Evolutionary conservation across 2,329 filamentous ascomycete species (phyloP).

Genomic region (Chaetomiaceae sp.): DNA sequence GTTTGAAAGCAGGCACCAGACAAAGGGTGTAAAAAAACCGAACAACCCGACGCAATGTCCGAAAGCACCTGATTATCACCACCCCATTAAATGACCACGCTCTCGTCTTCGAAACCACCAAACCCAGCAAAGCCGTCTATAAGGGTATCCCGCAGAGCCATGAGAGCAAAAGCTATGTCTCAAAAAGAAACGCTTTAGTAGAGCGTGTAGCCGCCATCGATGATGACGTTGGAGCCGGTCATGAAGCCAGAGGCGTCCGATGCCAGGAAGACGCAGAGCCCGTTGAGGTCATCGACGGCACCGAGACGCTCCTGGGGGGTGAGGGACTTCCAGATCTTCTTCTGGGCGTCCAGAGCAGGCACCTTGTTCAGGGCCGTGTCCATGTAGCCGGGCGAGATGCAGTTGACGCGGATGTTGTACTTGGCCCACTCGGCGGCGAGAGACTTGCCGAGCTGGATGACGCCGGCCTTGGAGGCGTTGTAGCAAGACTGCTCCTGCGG

Average conservation of each 20-base stretch:
- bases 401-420: conserved; percentile 76
- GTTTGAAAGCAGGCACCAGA: background rate
- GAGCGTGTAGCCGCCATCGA: conserved; percentile 65
- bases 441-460: conserved; percentile 73
- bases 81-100: background rate
- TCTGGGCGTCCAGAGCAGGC: conserved; percentile 71
- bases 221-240: conserved; percentile 70
- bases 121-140: conserved; percentile 16
- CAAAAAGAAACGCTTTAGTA: conserved; percentile 38
- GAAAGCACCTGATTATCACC: background rate
- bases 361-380: conserved; percentile 78
- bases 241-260: conserved; percentile 70
- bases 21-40: background rate
- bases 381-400: conserved; percentile 82
- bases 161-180: background rate
- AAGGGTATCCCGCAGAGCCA: conserved; percentile 12
- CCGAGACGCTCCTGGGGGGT: conserved; percentile 72
- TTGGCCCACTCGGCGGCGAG: conserved; percentile 82
- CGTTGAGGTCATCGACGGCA: conserved; percentile 70
- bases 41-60: background rate
- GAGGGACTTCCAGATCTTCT: conserved; percentile 72
- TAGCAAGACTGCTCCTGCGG: conserved; percentile 79
- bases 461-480: conserved; percentile 78
- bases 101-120: background rate
- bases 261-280: conserved; percentile 69